Percentiles rank a stretch among this genome's conserved stretches.
Conservation (phyloP, 1,284 basidiomycete genomes). For the Cutaneotrichosporon sp. region DNA sequence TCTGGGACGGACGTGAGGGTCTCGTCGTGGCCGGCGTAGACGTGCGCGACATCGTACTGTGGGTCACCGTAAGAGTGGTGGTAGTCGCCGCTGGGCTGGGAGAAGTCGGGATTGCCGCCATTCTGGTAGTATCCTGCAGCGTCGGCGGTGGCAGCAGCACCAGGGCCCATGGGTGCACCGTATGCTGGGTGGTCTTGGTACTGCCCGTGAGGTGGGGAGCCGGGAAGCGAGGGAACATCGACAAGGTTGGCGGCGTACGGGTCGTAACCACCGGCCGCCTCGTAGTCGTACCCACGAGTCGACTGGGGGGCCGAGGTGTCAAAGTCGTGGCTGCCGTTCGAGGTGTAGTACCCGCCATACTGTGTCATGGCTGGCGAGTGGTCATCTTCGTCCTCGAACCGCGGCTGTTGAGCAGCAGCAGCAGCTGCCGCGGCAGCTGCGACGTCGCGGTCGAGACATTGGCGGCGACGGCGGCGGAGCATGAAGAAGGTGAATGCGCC, state of each 20-base stretch:
- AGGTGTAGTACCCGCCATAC: constrained; percentile 43
- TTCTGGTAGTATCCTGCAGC: constrained; percentile 8
- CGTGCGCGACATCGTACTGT: constrained; percentile 22
- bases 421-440: constrained; percentile 49
- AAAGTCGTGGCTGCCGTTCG: constrained; percentile 18
- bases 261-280: constrained; percentile 47
- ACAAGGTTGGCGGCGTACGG: constrained; percentile 40
- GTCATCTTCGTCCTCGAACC: constrained; percentile 46
- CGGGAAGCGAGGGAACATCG: too few species aligned
- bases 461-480: constrained; percentile 43
- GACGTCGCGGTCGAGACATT: constrained; percentile 49
- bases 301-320: constrained; percentile 17
- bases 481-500: constrained; percentile 44
- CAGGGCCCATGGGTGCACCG: too few species aligned
- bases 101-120: constrained; percentile 6
- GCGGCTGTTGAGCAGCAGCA: constrained; percentile 38
- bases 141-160: constrained; percentile 12
- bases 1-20: constrained; percentile 1
- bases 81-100: constrained; percentile 7
- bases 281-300: constrained; percentile 38
- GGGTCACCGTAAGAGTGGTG: constrained; percentile 40
- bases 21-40: constrained; percentile 3
- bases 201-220: constrained; percentile 1
- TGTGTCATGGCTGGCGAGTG: constrained; percentile 39
- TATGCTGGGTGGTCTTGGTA: neutral